Evolutionary conservation across 768 basidiomycete species (phyloP), one percentile per base, ranked within the genome.

Genomic region (Thelephora ganbajun): DNA sequence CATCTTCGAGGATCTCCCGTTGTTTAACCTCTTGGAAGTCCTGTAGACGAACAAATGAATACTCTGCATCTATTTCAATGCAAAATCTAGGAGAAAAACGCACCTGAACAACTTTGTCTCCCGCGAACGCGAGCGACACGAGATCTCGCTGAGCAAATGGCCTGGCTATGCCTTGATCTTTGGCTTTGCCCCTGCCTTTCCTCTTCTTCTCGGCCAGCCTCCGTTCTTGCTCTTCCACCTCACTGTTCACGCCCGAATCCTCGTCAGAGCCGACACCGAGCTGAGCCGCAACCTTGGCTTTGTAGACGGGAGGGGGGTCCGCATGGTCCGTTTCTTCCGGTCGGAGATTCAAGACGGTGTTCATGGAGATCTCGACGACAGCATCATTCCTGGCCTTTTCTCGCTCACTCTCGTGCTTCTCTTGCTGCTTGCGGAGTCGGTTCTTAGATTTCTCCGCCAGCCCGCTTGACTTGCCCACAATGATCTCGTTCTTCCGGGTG

Each of bases 91-190:
- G 26, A 35, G 12, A 37, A 3, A 30, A 45, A 12, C 9, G 5
- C 56, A 90, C 90, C 65, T 85, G 80, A 5, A 96, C 80, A 30
- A 98, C 94, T 53, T 98, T 89, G 62, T 99, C 96, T 2, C 91
- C 93, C 1, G 93, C 94, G 67, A 99, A 99, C 0, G 96, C 96
- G 47, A 80, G 79, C 1, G 92, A 87, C 11, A 99, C 92, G 11
- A 98, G 70, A 54, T 98, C 91, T 35, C 88, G 73, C 62, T 98
- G 94, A 60, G 86, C 72, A 65, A 97, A 91, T 0, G 86, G 84
- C 46, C 72, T 74, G 0, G 76, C 60, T 19, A 67, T 67, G 36
- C 55, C 54, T 57, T 68, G 46, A 45, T 64, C 59, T 33, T 69
- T 77, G 48, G 59, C 67, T 57, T 72, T 79, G 37, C 62, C 57